Base-by-base conservation (phyloP, 108 stramenopile species). In the Skeletonema grethae region DNA sequence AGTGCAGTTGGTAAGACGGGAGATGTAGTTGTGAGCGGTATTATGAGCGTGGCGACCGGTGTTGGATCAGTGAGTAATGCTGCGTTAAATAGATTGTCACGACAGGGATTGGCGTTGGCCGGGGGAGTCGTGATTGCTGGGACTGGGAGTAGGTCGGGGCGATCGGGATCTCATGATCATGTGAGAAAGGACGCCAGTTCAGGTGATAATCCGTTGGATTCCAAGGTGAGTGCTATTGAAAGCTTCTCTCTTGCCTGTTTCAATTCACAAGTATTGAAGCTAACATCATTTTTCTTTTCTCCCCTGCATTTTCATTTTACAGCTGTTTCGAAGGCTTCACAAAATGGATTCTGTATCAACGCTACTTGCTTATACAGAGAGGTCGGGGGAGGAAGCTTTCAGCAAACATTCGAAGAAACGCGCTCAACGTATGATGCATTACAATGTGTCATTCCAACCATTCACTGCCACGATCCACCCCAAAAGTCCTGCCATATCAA, bases 391-490 rank as follows among this genome's bases (percentile, higher is more conserved):
- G 57, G 68, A 90, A 68, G 75, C 83, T 71, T 41, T 91, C 67
- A 56, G 68, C 57, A 61, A 61, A 34, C 80, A 82, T 39, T 89
- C 87, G 41, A 90, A 88, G 76, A 85, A 80, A 43, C 79, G 91
- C 41, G 91, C 90, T 7, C 90, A 88, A 45, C 78, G 89, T 48
- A 90, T 93, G 88, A 95, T 95, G 91, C 94, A 95, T 50, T 95
- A 95, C 67, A 79, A 87, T 57, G 88, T 95, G 4, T 89, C 88
- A 24, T 76, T 95, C 28, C 86, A 89, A 20, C 94, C 94, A 4
- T 95, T 95, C 76, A 85, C 90, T 7, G 94, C 94, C 10, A 95
- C 94, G 7, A 89, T 95, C 25, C 82, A 85, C 39, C 65, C 80
- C 20, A 48, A 46, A 4, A 76, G 64, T 48, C 68, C 80, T 7